These are phyloP conservation scores for Ascomycota sp. DNA, from an alignment of 2,329 filamentous ascomycete genomes.

Conservation along the genomic window DNA sequence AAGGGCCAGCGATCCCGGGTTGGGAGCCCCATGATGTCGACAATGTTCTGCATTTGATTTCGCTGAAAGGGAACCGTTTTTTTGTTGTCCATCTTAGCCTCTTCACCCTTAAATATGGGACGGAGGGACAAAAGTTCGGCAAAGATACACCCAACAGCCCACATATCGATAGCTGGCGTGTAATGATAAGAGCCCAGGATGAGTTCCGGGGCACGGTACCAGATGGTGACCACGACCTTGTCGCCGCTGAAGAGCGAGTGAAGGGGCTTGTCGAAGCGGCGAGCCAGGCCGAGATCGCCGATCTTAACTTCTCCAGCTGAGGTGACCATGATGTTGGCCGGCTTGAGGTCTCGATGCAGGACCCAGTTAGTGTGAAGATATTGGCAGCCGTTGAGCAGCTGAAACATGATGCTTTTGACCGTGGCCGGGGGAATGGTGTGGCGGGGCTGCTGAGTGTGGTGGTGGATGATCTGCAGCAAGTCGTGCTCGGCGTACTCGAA, in stretches of 20 bases:
- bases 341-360: slow-evolving; percentile 87
- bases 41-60: slow-evolving; percentile 98
- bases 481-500: slow-evolving; percentile 98
- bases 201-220: slow-evolving; percentile 91
- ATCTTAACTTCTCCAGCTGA: slow-evolving; percentile 81
- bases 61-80: slow-evolving; percentile 94
- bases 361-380: slow-evolving; percentile 97
- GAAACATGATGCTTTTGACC: slow-evolving; percentile 87
- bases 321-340: slow-evolving; percentile 97
- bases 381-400: slow-evolving; percentile 82
- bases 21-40: slow-evolving; percentile 85
- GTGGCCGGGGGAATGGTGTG: slow-evolving; percentile 76
- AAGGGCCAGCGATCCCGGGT: slow-evolving; percentile 79
- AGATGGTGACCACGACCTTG: slow-evolving; percentile 97
- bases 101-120: slow-evolving; percentile 95
- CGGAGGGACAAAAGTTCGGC: slow-evolving; percentile 77
- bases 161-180: slow-evolving; percentile 89
- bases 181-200: slow-evolving; percentile 89
- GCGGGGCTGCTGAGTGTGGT: slow-evolving; percentile 76
- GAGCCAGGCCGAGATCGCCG: slow-evolving; percentile 78
- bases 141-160: slow-evolving; percentile 96
- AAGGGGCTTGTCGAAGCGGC: slow-evolving; percentile 83
- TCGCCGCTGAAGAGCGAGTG: slow-evolving; percentile 84
- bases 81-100: slow-evolving; percentile 97
- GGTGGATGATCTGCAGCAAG: slow-evolving; percentile 90